Evolutionary conservation across 1,284 basidiomycete species (phyloP), one percentile per base, ranked within the genome.

Genomic region (Leccinum huronense): DNA sequence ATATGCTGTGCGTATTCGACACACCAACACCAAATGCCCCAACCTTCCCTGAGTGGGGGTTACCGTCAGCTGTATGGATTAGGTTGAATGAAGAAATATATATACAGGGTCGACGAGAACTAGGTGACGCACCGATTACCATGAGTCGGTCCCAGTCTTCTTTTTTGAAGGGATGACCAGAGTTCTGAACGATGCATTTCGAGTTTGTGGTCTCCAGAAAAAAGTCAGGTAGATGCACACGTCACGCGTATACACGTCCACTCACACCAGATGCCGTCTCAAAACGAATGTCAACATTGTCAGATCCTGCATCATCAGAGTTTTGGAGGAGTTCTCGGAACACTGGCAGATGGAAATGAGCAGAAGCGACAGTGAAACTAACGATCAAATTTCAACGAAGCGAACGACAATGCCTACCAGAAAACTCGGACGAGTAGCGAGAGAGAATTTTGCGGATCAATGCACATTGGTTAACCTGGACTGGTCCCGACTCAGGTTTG

Each of bases 391-490:
- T 10, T 13, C 40, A 30, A 11, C 7, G n/a, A 34, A 48, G 7
- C 8, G 9, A n/a, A 10, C 11, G 51, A 53, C 11, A 19, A 27
- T 38, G 13, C 48, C 30, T 38, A 69, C 67, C 31, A 5, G 94
- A 95, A 69, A 94, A 92, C 78, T 97, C 95, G 60, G 93, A 95
- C 23, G 92, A 93, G 76, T 98, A 60, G 10, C 59, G 59, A 27
- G 96, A 93, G n/a, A 98, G 85, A 51, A 97, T 92, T 78, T 94
- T 95, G 80, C 95, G 91, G 64, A 96, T 94, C 58, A 96, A 81
- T 11, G 93, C 94, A 19, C 95, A 84, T 78, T 98, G 96, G 76
- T 98, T 97, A 63, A 98, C 95, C 72, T 94, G 91, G 3, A 97
- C 92, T 7, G 88, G 86, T 74, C 94, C 90, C 67, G 91, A 90